Percentiles rank a stretch among this genome's conserved stretches.
Conservation (phyloP, 2,329 filamentous ascomycete species). For the Lachnellula occidentalis region DNA sequence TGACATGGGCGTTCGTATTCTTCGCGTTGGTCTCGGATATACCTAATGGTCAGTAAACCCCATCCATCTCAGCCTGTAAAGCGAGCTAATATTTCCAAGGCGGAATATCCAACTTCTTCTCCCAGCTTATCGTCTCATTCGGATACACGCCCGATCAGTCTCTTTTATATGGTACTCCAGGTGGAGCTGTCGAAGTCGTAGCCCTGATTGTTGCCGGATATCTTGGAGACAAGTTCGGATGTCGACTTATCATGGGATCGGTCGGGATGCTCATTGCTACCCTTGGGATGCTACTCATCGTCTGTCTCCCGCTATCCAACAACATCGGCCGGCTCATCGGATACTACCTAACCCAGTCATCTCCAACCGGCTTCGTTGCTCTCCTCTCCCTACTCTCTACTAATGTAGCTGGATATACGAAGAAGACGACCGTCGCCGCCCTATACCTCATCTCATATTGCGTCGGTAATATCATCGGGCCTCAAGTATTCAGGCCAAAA, state of each 20-base stretch:
- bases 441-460: conserved; percentile 44
- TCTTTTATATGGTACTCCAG: conserved; percentile 27
- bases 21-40: conserved; percentile 37
- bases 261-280: conserved; percentile 33
- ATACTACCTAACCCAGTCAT: conserved; percentile 49
- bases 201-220: conserved; percentile 23
- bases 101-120: conserved; percentile 54
- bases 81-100: conserved; percentile 24
- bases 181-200: conserved; percentile 27
- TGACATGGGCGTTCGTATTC: conserved; percentile 36
- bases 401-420: conserved; percentile 44
- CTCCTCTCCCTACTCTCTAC: conserved; percentile 34
- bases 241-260: conserved; percentile 29
- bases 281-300: conserved; percentile 32
- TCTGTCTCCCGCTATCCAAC: conserved; percentile 33
- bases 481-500: conserved; percentile 32
- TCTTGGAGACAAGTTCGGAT: conserved; percentile 25
- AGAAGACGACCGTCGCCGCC: conserved; percentile 44
- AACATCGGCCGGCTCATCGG: conserved; percentile 33
- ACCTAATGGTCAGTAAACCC: conserved; percentile 24
- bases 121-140: conserved; percentile 49
- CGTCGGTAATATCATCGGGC: conserved; percentile 48
- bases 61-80: not conserved
- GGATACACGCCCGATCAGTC: conserved; percentile 30
- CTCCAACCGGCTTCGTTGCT: conserved; percentile 42